Evolutionary conservation across 768 basidiomycete species (phyloP).

Genomic region (Solioccasus polychromus): DNA sequence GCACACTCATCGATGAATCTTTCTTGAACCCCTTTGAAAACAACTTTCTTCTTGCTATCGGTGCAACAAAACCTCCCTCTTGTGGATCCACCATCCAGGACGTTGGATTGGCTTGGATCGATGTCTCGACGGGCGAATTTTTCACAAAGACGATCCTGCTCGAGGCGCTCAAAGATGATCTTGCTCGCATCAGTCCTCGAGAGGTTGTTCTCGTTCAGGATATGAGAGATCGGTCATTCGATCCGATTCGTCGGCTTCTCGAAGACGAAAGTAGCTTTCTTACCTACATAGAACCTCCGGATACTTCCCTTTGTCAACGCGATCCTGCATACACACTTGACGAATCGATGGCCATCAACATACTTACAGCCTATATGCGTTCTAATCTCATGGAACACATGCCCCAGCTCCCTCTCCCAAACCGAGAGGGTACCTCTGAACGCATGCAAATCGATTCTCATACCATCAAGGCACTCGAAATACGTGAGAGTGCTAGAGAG

Average conservation of each 20-base stretch:
- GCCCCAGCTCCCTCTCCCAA: slow-evolving; percentile 59
- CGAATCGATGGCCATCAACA: slow-evolving; percentile 56
- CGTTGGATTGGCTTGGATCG: slow-evolving; percentile 89
- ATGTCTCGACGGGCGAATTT: slow-evolving; percentile 93
- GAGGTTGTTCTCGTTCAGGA: slow-evolving; percentile 70
- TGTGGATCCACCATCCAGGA: slow-evolving; percentile 6
- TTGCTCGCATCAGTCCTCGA: slow-evolving; percentile 75
- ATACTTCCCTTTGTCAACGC: not conserved
- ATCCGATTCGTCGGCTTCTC: slow-evolving; percentile 49
- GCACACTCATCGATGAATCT: slow-evolving; percentile 89
- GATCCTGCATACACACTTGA: slow-evolving; percentile 21
- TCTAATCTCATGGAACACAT: slow-evolving; percentile 74
- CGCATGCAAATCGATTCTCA: slow-evolving; percentile 91
- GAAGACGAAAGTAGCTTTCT: slow-evolving; percentile 54
- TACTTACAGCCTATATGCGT: slow-evolving; percentile 65
- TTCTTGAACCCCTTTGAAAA: slow-evolving; percentile 86
- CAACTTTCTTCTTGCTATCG: slow-evolving; percentile 81
- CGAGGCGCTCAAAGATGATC: slow-evolving; percentile 69
- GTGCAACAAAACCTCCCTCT: slow-evolving; percentile 14
- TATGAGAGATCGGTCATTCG: slow-evolving; percentile 34
- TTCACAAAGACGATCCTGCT: slow-evolving; percentile 63
- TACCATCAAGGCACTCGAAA: slow-evolving; percentile 86
- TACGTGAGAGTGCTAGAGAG: slow-evolving; percentile 70
- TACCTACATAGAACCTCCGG: slow-evolving; percentile 40
- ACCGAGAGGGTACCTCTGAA: slow-evolving; percentile 48